Percentiles rank a stretch among this genome's conserved stretches.
Evolutionary conservation across 345 rosid genomes (phyloP).

Genomic region (Aquilaria yunnanensis): DNA sequence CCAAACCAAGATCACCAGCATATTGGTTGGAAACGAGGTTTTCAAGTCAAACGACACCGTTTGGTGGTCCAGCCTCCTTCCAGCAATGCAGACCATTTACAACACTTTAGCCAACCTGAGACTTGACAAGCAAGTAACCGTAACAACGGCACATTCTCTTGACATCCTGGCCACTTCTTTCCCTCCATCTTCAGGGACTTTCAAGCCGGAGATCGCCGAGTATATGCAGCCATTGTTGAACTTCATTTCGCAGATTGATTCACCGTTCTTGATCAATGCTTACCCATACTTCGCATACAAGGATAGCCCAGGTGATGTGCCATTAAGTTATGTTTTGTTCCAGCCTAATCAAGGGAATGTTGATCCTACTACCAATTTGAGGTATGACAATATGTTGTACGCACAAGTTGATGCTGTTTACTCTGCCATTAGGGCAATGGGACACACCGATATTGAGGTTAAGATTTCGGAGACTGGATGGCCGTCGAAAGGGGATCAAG

Average conservation of each 20-base stretch:
- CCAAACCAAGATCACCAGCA: constrained; percentile 54
- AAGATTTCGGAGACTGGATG: constrained; percentile 93
- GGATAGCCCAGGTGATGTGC: constrained; percentile 41
- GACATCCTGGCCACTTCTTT: constrained; percentile 45
- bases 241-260: constrained; percentile 55
- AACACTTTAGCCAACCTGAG: constrained; percentile 30
- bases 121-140: constrained; percentile 54
- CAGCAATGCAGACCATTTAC: constrained; percentile 64
- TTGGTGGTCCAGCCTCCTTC: constrained; percentile 42
- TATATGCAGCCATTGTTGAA: constrained; percentile 50
- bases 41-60: constrained; percentile 33
- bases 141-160: constrained; percentile 69
- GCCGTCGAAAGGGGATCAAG: constrained; percentile 83
- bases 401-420: constrained; percentile 95
- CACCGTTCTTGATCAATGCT: constrained; percentile 82
- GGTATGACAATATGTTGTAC: constrained; percentile 87
- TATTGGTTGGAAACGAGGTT: constrained; percentile 80
- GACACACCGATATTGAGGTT: constrained; percentile 56
- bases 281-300: constrained; percentile 86
- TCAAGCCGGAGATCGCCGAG: constrained; percentile 43
- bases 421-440: constrained; percentile 69
- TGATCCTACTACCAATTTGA: constrained; percentile 56
- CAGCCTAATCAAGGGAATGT: constrained; percentile 61
- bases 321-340: constrained; percentile 70
- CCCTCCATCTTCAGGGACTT: constrained; percentile 76